These are phyloP conservation scores for Ogataea wickerhamii DNA, from an alignment of 805 yeast genomes.

Conservation along the genomic window DNA sequence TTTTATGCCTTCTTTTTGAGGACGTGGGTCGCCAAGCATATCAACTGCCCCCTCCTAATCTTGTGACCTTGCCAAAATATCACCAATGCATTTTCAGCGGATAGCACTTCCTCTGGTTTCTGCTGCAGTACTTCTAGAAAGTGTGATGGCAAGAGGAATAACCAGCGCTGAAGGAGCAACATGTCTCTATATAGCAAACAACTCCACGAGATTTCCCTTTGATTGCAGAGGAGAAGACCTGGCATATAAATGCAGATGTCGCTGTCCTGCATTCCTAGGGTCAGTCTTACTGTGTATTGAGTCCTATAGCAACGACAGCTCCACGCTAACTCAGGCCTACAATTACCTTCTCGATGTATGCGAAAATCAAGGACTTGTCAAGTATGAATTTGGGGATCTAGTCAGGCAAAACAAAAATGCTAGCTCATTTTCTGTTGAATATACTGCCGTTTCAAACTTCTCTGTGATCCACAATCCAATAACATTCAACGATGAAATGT, in stretches of 20 bases:
- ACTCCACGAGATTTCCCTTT: conserved; percentile 32
- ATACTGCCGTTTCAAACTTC: conserved; percentile 8
- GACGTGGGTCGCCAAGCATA: not conserved
- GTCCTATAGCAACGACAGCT: conserved; percentile 24
- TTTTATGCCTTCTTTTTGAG: not conserved
- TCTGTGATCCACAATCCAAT: conserved; percentile 29
- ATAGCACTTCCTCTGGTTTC: not conserved
- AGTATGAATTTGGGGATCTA: conserved; percentile 27
- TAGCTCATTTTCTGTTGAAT: conserved; percentile 20
- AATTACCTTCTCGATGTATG: conserved; percentile 34
- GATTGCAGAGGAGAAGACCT: conserved; percentile 33
- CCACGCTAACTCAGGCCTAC: conserved; percentile 30
- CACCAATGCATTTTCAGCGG: not conserved
- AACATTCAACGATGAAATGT: conserved; percentile 21
- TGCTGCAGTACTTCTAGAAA: conserved; percentile 1
- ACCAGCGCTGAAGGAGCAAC: conserved; percentile 36
- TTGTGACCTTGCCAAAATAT: not conserved
- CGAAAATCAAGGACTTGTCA: conserved; percentile 29
- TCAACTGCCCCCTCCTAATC: not conserved
- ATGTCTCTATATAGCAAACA: conserved; percentile 34
- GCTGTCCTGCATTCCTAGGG: conserved; percentile 32
- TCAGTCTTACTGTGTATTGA: conserved; percentile 36
- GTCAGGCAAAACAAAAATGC: conserved; percentile 29
- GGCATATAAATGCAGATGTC: conserved; percentile 34
- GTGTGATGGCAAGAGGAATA: conserved; percentile 28